These are phyloP conservation scores for Acacia confusa DNA, from an alignment of 306 rosid species.

Conservation along the genomic window DNA sequence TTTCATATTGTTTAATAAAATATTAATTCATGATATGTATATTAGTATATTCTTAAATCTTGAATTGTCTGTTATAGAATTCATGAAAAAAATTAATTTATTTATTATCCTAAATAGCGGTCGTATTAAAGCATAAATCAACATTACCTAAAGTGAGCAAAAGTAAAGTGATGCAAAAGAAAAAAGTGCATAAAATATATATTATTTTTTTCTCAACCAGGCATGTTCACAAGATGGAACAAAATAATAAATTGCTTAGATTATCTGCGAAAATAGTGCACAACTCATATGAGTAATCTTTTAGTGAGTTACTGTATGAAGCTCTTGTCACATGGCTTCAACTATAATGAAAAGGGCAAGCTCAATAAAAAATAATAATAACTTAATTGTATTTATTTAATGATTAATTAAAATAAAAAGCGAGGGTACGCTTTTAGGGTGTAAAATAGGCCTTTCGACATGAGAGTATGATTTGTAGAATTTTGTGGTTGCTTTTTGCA, in stretches of 20 bases:
- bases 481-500: not conserved
- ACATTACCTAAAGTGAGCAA: not conserved
- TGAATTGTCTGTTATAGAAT: not conserved
- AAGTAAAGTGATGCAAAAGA: not conserved
- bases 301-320: not conserved
- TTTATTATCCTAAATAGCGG: too few relatives aligned
- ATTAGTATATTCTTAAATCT: not conserved
- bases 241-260: not conserved
- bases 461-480: not conserved
- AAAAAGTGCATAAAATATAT: not conserved
- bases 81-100: too few relatives aligned
- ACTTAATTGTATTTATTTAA: not conserved
- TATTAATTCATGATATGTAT: not conserved
- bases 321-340: not conserved
- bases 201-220: not conserved
- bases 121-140: not conserved
- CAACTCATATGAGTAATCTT: not conserved
- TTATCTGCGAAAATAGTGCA: not conserved
- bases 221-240: not conserved
- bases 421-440: not conserved
- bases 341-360: not conserved
- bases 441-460: not conserved
- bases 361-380: not conserved
- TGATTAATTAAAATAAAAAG: not conserved
- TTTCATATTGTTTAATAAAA: not conserved